Percentiles rank a stretch among this genome's conserved stretches.
Conservation (phyloP, 352 stramenopile genomes). For the Pythium plurisporium region DNA sequence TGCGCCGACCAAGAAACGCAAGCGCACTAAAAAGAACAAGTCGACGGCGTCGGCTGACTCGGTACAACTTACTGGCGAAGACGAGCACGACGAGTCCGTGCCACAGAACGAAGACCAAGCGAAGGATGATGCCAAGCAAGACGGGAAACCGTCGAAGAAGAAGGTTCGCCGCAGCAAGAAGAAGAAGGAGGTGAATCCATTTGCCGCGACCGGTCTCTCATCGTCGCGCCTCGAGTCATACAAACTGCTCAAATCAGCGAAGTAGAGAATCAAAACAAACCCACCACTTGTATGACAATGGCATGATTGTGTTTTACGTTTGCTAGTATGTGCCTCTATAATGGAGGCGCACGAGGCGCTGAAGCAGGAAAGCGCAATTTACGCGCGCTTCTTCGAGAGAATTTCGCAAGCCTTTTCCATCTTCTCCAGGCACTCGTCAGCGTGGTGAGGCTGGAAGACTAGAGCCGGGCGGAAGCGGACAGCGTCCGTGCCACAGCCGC, state of each 20-base stretch:
- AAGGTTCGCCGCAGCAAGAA: slow-evolving; percentile 68
- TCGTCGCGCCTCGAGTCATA: slow-evolving; percentile 81
- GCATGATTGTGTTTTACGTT: not conserved
- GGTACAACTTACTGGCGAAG: slow-evolving; percentile 4
- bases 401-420: slow-evolving; percentile 52
- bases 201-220: slow-evolving; percentile 50
- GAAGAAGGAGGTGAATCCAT: slow-evolving; percentile 38
- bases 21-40: slow-evolving; percentile 63
- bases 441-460: slow-evolving; percentile 75
- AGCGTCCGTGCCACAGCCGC: slow-evolving; percentile 61
- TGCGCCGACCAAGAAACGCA: slow-evolving; percentile 60
- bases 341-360: too few species aligned
- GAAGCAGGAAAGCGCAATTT: not conserved
- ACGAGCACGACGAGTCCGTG: slow-evolving; percentile 3
- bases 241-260: slow-evolving; percentile 72
- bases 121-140: slow-evolving; percentile 6
- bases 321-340: too few species aligned
- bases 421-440: slow-evolving; percentile 67
- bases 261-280: slow-evolving; percentile 25
- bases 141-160: slow-evolving; percentile 18
- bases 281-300: not conserved
- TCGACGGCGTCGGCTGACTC: slow-evolving; percentile 6
- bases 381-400: slow-evolving; percentile 13
- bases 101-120: not conserved
- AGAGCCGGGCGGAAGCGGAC: slow-evolving; percentile 75